phyloP scores from a whole-genome alignment of 2,329 filamentous ascomycete species.

The Pseudogymnoascus sp. region DNA sequence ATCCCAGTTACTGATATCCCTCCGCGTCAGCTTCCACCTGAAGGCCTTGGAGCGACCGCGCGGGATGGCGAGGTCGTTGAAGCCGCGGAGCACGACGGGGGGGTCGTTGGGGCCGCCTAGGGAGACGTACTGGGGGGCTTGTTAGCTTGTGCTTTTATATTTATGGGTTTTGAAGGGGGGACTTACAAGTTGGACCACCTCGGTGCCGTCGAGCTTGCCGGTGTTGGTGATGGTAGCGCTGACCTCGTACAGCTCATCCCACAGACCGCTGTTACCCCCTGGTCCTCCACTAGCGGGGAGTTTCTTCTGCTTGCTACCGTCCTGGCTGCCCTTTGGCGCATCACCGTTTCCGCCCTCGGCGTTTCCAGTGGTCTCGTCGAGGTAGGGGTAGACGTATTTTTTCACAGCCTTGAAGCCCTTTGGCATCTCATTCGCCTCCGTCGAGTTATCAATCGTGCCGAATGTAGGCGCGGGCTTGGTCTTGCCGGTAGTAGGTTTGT shows the following conservation, averaged over 20 bases:
- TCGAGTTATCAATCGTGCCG: conserved; percentile 52
- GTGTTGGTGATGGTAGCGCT: conserved; percentile 47
- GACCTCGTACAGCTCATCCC: conserved; percentile 46
- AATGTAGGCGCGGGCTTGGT: conserved; percentile 56
- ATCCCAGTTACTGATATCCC: conserved; percentile 87
- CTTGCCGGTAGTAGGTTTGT: conserved; percentile 48
- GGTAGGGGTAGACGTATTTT: conserved; percentile 46
- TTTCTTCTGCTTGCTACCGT: conserved; percentile 38
- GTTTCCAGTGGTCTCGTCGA: conserved; percentile 34
- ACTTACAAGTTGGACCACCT: conserved; percentile 49
- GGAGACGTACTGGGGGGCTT: conserved; percentile 55
- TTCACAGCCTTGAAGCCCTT: conserved; percentile 36
- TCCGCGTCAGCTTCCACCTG: conserved; percentile 59
- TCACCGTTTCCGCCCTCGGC: conserved; percentile 20
- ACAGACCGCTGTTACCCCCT: conserved; percentile 46
- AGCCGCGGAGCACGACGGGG: conserved; percentile 61
- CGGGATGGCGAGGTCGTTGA: conserved; percentile 66
- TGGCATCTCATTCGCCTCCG: conserved; percentile 62
- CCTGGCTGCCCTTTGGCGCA: conserved; percentile 35
- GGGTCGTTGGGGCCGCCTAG: conserved; percentile 72
- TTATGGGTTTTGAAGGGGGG: conserved; percentile 27
- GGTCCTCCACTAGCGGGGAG: conserved; percentile 40
- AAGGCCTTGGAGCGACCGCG: conserved; percentile 63
- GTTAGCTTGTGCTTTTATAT: conserved; percentile 41
- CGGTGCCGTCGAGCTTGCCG: conserved; percentile 44